Percentiles rank a stretch among this genome's conserved stretches.
These are phyloP conservation scores for Phytophthora fragariae DNA, from an alignment of 352 stramenopile species.

Conservation along the genomic window DNA sequence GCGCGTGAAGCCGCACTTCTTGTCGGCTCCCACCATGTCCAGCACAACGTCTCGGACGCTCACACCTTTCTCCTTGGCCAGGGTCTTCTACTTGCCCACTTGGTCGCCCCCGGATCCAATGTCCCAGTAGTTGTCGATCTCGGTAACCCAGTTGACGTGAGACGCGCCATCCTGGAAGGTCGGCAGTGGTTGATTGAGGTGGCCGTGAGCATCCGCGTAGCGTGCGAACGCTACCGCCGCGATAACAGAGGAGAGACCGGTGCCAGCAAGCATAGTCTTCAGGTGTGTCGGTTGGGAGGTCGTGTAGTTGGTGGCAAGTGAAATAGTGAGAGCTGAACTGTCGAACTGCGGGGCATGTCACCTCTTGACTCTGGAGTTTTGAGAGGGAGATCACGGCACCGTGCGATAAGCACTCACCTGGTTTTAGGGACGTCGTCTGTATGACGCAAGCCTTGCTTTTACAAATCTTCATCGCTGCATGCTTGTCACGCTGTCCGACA, in stretches of 20 bases:
- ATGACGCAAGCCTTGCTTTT: too few species aligned
- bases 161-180: constrained; percentile 20
- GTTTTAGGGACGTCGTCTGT: too few species aligned
- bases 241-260: constrained; percentile 15
- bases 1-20: constrained; percentile 45
- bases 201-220: constrained; percentile 23
- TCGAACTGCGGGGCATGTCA: too few species aligned
- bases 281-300: too few species aligned
- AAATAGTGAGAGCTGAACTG: too few species aligned
- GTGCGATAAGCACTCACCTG: too few species aligned
- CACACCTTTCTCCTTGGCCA: constrained; percentile 42
- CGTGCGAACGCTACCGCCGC: constrained; percentile 16
- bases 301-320: too few species aligned
- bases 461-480: too few species aligned
- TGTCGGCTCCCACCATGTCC: constrained; percentile 34
- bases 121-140: constrained; percentile 43
- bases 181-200: constrained; percentile 30
- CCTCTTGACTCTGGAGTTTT: too few species aligned
- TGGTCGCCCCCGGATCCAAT: constrained; percentile 40
- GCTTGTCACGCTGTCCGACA: too few species aligned
- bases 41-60: constrained; percentile 43
- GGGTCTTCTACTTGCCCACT: constrained; percentile 37
- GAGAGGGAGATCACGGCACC: too few species aligned
- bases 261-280: too few species aligned
- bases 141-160: constrained; percentile 22